phyloP scores from a whole-genome alignment of 2,329 filamentous ascomycete genomes.

The Aquanectria penicillioides region DNA sequence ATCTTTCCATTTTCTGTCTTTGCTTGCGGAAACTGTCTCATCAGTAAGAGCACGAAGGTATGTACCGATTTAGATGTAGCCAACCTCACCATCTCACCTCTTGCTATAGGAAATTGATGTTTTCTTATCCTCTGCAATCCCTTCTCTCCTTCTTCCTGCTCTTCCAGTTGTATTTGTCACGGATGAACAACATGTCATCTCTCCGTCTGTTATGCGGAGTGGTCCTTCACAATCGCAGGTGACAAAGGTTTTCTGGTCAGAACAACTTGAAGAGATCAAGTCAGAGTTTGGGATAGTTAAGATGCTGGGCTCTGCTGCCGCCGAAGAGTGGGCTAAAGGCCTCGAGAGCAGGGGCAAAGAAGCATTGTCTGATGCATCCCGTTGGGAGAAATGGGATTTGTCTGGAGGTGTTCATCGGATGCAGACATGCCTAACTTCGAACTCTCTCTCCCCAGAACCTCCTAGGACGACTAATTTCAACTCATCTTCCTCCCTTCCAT shows the following conservation, averaged over 20 bases:
- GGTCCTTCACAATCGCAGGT: slow-evolving; percentile 60
- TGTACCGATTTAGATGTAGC: slow-evolving; percentile 35
- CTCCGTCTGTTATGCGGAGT: slow-evolving; percentile 63
- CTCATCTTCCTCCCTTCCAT: neutral
- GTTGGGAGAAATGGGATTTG: slow-evolving; percentile 80
- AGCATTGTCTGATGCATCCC: slow-evolving; percentile 67
- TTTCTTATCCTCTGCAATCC: slow-evolving; percentile 68
- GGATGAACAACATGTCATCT: slow-evolving; percentile 67
- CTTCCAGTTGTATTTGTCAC: slow-evolving; percentile 76
- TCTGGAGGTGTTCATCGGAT: slow-evolving; percentile 55
- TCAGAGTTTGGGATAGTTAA: slow-evolving; percentile 71
- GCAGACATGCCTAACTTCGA: slow-evolving; percentile 34
- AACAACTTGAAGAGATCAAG: slow-evolving; percentile 70
- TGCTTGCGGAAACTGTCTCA: slow-evolving; percentile 74
- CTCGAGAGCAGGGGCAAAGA: slow-evolving; percentile 71
- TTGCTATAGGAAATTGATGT: slow-evolving; percentile 75
- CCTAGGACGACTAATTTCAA: neutral
- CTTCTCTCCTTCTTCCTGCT: slow-evolving; percentile 72
- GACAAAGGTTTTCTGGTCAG: slow-evolving; percentile 72
- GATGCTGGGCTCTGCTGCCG: slow-evolving; percentile 72
- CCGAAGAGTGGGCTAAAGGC: slow-evolving; percentile 84
- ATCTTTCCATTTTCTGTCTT: slow-evolving; percentile 78
- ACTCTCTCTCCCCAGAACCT: slow-evolving; percentile 4
- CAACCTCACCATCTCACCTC: slow-evolving; percentile 30
- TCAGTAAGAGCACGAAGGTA: slow-evolving; percentile 72